A percentile compares a stretch with the other conserved stretches of the same genome.
phyloP scores from a whole-genome alignment of 805 yeast species.

The Dipodascus albidus region DNA sequence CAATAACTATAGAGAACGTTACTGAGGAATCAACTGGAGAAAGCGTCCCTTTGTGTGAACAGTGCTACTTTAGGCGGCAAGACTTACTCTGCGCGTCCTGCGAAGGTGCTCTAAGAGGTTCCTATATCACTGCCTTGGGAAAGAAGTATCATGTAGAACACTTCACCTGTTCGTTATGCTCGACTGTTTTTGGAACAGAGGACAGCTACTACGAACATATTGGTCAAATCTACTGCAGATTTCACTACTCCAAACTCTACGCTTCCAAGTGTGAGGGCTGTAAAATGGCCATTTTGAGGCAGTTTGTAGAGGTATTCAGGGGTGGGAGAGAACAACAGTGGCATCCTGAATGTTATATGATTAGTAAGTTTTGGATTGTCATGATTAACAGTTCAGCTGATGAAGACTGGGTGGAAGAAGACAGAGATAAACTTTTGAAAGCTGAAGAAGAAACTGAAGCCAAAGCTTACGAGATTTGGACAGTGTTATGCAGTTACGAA shows the following conservation, averaged over 20 bases:
- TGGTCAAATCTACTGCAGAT: slow-evolving; percentile 76
- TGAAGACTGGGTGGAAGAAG: slow-evolving; percentile 5
- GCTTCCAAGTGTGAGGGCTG: slow-evolving; percentile 94
- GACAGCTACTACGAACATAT: slow-evolving; percentile 89
- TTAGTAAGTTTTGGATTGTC: slow-evolving; percentile 93
- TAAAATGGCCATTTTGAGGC: slow-evolving; percentile 79
- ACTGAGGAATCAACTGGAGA: slow-evolving; percentile 24
- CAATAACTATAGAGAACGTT: slow-evolving; percentile 36
- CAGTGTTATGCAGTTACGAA: slow-evolving; percentile 76
- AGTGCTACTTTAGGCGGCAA: slow-evolving; percentile 77
- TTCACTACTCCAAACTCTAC: slow-evolving; percentile 74
- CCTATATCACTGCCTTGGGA: slow-evolving; percentile 88
- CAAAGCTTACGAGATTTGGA: slow-evolving; percentile 60
- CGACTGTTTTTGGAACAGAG: slow-evolving; percentile 75
- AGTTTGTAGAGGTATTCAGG: slow-evolving; percentile 82
- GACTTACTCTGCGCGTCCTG: slow-evolving; percentile 82
- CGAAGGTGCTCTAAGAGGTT: slow-evolving; percentile 75
- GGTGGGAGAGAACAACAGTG: slow-evolving; percentile 92
- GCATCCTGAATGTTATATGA: slow-evolving; percentile 99
- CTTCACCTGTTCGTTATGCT: slow-evolving; percentile 82
- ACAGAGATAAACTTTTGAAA: slow-evolving; percentile 4
- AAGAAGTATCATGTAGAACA: slow-evolving; percentile 90
- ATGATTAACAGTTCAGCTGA: slow-evolving; percentile 30
- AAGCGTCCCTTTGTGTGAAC: slow-evolving; percentile 69
- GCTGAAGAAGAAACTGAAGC: slow-evolving; percentile 58